phyloP scores from a whole-genome alignment of 2,329 filamentous ascomycete genomes.

The Fusarium sp. region DNA sequence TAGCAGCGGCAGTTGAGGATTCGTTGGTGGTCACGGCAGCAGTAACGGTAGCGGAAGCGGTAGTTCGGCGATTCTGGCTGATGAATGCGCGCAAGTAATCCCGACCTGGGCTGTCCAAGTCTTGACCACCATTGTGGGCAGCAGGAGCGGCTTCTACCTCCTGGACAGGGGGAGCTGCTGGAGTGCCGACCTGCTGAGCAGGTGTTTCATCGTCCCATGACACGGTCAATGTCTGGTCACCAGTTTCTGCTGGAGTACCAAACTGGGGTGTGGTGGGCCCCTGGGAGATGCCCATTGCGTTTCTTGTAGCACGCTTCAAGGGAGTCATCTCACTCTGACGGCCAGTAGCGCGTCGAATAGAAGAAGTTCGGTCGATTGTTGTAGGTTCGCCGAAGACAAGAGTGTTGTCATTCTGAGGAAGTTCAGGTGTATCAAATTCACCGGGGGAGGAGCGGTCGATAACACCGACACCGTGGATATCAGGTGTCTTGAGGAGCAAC shows the following conservation, averaged over 20 bases:
- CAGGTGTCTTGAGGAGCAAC: conserved; percentile 1
- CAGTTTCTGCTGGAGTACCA: background rate
- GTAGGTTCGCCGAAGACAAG: background rate
- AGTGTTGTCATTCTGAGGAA: conserved; percentile 9
- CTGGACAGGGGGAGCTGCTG: background rate
- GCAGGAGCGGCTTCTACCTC: conserved; percentile 12
- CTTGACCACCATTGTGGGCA: conserved; percentile 6
- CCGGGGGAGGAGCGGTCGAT: background rate
- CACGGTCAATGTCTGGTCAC: background rate
- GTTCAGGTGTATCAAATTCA: conserved; percentile 13
- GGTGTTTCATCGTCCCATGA: background rate
- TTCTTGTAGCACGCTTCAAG: background rate
- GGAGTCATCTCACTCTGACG: conserved; percentile 8
- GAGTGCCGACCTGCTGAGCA: background rate
- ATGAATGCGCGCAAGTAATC: conserved; percentile 50
- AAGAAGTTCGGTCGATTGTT: background rate
- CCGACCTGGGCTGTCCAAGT: conserved; percentile 48
- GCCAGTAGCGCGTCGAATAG: background rate
- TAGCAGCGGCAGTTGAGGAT: conserved; percentile 40
- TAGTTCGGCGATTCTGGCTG: conserved; percentile 45
- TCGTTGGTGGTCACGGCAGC: conserved; percentile 38
- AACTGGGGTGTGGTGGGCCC: background rate
- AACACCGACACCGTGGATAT: conserved; percentile 4
- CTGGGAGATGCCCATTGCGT: background rate
- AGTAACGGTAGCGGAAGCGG: conserved; percentile 10